These are phyloP conservation scores for Pharnaceum exiguum DNA, from an alignment of 148 eudicot species.

Conservation along the genomic window DNA sequence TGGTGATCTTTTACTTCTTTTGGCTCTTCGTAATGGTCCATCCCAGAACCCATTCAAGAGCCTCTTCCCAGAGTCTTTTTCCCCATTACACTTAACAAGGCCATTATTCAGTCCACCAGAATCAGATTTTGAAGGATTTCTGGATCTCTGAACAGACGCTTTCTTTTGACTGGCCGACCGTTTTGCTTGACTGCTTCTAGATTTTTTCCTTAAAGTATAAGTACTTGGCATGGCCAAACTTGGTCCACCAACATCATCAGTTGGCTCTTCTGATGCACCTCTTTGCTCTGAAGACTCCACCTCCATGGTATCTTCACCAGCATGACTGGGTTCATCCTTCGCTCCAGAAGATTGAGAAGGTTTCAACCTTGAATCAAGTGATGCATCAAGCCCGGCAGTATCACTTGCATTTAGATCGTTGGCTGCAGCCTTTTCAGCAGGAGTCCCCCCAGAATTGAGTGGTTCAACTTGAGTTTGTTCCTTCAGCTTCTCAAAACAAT, in stretches of 20 bases:
- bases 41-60: constrained; percentile 41
- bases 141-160: constrained; percentile 42
- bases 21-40: constrained; percentile 50
- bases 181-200: constrained; percentile 36
- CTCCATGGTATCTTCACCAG: constrained; percentile 39
- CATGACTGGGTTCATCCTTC: constrained; percentile 35
- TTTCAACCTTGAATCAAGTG: constrained; percentile 20
- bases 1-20: constrained; percentile 54
- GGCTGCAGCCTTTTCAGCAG: constrained; percentile 29
- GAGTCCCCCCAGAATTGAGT: constrained; percentile 27
- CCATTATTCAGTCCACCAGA: constrained; percentile 33
- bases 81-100: constrained; percentile 26
- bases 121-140: constrained; percentile 49
- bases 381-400: constrained; percentile 28
- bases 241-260: constrained; percentile 26
- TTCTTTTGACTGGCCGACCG: constrained; percentile 27
- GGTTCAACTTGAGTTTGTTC: constrained; percentile 37
- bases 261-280: constrained; percentile 35
- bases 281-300: constrained; percentile 34
- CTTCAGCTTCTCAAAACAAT: constrained; percentile 59
- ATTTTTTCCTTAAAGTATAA: constrained; percentile 37
- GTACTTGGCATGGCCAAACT: constrained; percentile 23
- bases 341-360: constrained; percentile 27
- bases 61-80: constrained; percentile 25
- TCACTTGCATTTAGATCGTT: constrained; percentile 22